Percentiles rank a stretch among this genome's conserved stretches.
phyloP scores from a whole-genome alignment of 1,284 basidiomycete species.

The Phenoliferia sp. region DNA sequence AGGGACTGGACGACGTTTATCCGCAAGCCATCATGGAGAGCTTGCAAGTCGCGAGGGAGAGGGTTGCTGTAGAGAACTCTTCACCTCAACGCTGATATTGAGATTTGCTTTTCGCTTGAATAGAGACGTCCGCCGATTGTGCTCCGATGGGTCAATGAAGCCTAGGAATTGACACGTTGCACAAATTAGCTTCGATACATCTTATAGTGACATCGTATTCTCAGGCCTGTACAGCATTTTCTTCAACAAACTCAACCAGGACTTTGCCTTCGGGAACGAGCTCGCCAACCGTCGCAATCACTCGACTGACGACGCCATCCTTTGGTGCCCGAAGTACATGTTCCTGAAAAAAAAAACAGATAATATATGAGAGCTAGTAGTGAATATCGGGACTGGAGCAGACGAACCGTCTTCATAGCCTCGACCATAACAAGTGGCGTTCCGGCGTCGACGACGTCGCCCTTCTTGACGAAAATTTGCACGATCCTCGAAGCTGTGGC shows the following conservation, averaged over 20 bases:
- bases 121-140: too few relatives aligned
- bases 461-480: constrained; percentile 39
- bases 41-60: too few relatives aligned
- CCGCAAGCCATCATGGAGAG: too few relatives aligned
- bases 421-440: constrained; percentile 43
- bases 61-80: too few relatives aligned
- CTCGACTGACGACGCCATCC: constrained; percentile 36
- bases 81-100: too few relatives aligned
- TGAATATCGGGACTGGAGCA: neutral
- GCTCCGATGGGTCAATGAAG: too few relatives aligned
- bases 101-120: too few relatives aligned
- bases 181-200: too few relatives aligned
- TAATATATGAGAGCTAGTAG: too few relatives aligned
- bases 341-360: constrained; percentile 26
- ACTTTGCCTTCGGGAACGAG: constrained; percentile 87
- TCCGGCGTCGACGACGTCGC: constrained; percentile 39
- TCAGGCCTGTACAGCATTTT: constrained; percentile 1
- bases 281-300: constrained; percentile 51
- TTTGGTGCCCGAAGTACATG: constrained; percentile 37
- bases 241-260: constrained; percentile 60
- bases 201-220: too few relatives aligned
- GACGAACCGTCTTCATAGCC: constrained; percentile 32
- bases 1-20: too few relatives aligned
- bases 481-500: constrained; percentile 35
- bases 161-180: too few relatives aligned